These are phyloP conservation scores for Fraxinus floribunda DNA, from an alignment of 305 asterid species.

Conservation along the genomic window DNA sequence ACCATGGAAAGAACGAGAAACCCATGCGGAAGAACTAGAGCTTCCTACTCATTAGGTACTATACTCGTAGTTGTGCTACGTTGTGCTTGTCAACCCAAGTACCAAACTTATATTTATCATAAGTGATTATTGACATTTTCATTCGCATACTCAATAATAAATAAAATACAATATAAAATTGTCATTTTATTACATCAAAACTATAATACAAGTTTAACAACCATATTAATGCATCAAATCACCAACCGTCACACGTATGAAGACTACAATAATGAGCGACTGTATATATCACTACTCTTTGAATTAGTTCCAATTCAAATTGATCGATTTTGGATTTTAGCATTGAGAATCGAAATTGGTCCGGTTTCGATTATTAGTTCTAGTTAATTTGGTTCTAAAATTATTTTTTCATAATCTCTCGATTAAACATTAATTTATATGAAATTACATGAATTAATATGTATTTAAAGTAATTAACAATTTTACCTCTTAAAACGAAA, in stretches of 20 bases:
- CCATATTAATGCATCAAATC: too few species aligned
- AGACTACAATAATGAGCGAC: too few species aligned
- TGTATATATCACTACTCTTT: background rate
- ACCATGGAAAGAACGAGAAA: background rate
- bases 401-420: too few species aligned
- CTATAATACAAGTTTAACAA: background rate
- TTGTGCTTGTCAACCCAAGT: too few species aligned
- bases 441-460: too few species aligned
- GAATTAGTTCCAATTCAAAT: background rate
- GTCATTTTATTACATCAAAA: too few species aligned
- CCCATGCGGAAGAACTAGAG: background rate
- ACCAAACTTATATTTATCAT: background rate
- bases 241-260: too few species aligned
- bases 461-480: background rate
- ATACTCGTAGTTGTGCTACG: background rate
- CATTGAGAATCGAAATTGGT: background rate
- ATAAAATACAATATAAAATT: too few species aligned
- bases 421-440: too few species aligned
- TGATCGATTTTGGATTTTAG: background rate
- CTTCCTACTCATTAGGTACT: background rate
- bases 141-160: background rate
- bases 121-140: background rate
- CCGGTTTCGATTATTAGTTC: background rate
- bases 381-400: background rate
- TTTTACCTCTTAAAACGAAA: background rate